Evolutionary conservation across 2,329 filamentous ascomycete species (phyloP).

Genomic region (Lasiodiplodia citricola): DNA sequence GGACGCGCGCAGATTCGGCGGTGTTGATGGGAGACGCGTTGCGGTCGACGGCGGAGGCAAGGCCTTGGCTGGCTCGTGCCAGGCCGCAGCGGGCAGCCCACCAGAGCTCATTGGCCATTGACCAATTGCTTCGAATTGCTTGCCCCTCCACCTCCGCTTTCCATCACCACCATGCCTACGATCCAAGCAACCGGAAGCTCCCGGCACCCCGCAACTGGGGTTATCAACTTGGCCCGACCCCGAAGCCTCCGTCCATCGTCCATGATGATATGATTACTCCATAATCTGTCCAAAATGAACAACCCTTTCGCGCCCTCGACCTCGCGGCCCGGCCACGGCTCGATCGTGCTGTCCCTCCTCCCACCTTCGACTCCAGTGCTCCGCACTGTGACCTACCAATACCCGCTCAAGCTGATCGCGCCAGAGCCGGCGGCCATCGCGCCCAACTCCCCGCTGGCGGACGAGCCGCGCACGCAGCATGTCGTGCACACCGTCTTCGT

Average conservation of each 20-base stretch:
- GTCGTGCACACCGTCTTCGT: slow-evolving; percentile 77
- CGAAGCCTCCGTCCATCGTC: background rate
- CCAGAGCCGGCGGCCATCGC: slow-evolving; percentile 69
- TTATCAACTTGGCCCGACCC: background rate
- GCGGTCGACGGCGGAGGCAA: slow-evolving; percentile 20
- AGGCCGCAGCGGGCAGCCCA: background rate
- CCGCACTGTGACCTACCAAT: slow-evolving; percentile 81
- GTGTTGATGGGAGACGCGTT: slow-evolving; percentile 22
- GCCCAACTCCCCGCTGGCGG: slow-evolving; percentile 37
- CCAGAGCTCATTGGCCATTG: slow-evolving; percentile 16
- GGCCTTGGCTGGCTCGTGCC: slow-evolving; percentile 9
- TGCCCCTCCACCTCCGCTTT: slow-evolving; percentile 20
- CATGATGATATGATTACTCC: background rate
- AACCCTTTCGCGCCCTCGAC: slow-evolving; percentile 80
- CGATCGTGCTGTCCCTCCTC: slow-evolving; percentile 73
- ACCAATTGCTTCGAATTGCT: background rate
- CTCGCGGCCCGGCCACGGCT: slow-evolving; percentile 77
- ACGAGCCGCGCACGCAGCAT: slow-evolving; percentile 19
- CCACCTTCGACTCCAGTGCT: slow-evolving; percentile 75
- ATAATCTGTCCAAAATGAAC: slow-evolving; percentile 29
- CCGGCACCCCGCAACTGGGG: background rate
- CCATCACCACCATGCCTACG: slow-evolving; percentile 12
- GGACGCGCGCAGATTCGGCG: slow-evolving; percentile 21
- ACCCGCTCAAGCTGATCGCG: slow-evolving; percentile 91
- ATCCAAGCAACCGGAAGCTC: background rate